Evolutionary conservation across 371 early-diverging fungal genomes (phyloP), one percentile per base, ranked within the genome.

Genomic region (Phascolomyces articulosus): DNA sequence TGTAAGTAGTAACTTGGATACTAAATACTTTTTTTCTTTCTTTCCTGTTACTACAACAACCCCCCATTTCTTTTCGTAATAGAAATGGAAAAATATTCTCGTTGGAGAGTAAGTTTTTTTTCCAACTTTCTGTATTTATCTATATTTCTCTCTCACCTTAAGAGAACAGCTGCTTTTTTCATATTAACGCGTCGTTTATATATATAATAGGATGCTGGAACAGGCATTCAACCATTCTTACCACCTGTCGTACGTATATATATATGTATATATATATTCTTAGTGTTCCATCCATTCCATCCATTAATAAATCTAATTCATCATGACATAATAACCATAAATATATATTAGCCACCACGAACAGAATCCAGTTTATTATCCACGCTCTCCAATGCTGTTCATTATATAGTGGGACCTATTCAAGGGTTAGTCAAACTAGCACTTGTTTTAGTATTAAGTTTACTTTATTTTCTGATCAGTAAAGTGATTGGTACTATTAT

Each of bases 201-300:
- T 44, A 13, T 13, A 4, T 18, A 44, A 4, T 77, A 90, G 90
- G 93, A 93, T 69, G 75, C 88, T 51, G 89, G 92, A 23, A 96
- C 95, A 6, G 94, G 94, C 27, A 93, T 96, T 65, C 94, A 95
- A 58, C 95, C 96, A 8, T 95, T 96, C 73, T 73, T 94, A 55
- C 92, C 92, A 55, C 92, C 93, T 13, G 86, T 91, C 72, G 90
- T 88, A 83, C 71, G 71, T 24, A 27, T 51, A 29, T 57, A 20
- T 28, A n/a, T 26, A 7, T 3, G 16, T 40, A 7, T 21, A n/a
- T n/a, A n/a, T n/a, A n/a, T n/a, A n/a, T n/a, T n/a, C n/a, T n/a
- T n/a, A n/a, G n/a, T n/a, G n/a, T n/a, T n/a, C n/a, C n/a, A n/a
- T n/a, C n/a, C n/a, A n/a, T n/a, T n/a, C n/a, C n/a, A n/a, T n/a